phyloP scores from a whole-genome alignment of 2,329 filamentous ascomycete species.

The Fusarium tupiense region DNA sequence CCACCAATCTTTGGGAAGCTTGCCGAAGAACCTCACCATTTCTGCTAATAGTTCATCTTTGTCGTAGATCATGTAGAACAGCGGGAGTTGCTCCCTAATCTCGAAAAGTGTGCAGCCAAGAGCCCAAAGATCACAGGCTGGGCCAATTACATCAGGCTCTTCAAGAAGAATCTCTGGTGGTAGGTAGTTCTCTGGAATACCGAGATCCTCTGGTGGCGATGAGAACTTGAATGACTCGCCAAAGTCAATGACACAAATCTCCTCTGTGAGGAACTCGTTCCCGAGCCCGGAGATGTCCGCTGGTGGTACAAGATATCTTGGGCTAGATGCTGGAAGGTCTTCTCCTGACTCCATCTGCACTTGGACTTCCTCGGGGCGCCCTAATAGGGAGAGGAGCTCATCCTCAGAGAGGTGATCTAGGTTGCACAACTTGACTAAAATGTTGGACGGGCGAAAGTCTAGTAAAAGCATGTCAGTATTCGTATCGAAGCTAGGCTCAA shows the following conservation, averaged over 20 bases:
- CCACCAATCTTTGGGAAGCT: conserved; percentile 47
- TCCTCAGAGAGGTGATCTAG: conserved; percentile 39
- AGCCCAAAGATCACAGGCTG: conserved; percentile 46
- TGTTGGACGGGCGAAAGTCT: conserved; percentile 45
- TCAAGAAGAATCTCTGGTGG: conserved; percentile 44
- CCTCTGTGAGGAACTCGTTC: conserved; percentile 4
- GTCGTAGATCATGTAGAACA: conserved; percentile 45
- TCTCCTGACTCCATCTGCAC: conserved; percentile 15
- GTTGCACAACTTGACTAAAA: conserved; percentile 34
- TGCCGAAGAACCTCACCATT: conserved; percentile 45
- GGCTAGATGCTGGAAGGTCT: conserved; percentile 18
- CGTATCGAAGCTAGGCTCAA: background rate
- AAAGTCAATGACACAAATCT: conserved; percentile 41
- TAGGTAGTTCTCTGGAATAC: conserved; percentile 44
- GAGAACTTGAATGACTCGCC: conserved; percentile 34
- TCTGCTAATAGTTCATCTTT: conserved; percentile 43
- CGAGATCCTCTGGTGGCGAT: conserved; percentile 30
- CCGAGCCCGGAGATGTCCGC: conserved; percentile 1
- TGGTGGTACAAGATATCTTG: conserved; percentile 39
- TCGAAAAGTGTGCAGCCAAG: conserved; percentile 49
- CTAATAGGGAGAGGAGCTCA: conserved; percentile 27
- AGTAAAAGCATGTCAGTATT: background rate
- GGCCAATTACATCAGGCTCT: conserved; percentile 14
- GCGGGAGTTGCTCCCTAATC: conserved; percentile 42
- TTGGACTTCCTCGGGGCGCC: conserved; percentile 1